phyloP scores from a whole-genome alignment of 1,284 basidiomycete species.

The Tranzscheliella williamsii region DNA sequence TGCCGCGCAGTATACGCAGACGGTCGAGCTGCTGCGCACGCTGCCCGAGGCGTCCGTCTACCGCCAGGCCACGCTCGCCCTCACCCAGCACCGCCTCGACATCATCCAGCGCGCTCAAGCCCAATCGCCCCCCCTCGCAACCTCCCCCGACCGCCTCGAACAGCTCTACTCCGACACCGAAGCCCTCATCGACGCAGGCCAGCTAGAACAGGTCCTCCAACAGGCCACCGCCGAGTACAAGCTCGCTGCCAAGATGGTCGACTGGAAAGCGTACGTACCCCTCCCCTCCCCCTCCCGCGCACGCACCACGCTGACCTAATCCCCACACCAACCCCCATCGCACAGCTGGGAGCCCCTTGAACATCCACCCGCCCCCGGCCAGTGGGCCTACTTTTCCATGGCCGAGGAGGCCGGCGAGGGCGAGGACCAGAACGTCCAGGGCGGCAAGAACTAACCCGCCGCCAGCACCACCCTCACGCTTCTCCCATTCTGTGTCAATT shows the following conservation, averaged over 20 bases:
- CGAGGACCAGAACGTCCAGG: conserved; percentile 29
- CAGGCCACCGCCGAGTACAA: conserved; percentile 81
- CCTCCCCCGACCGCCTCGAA: conserved; percentile 65
- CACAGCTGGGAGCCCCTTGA: conserved; percentile 82
- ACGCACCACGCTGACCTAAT: not conserved
- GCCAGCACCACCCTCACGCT: too few relatives aligned
- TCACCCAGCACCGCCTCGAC: conserved; percentile 79
- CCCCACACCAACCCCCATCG: too few relatives aligned
- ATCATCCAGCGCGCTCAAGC: conserved; percentile 65
- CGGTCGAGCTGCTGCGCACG: conserved; percentile 70
- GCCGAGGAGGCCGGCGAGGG: conserved; percentile 54
- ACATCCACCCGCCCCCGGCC: conserved; percentile 76
- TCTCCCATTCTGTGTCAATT: too few relatives aligned
- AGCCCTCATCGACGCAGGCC: conserved; percentile 58
- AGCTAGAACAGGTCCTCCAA: conserved; percentile 78
- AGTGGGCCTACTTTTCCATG: conserved; percentile 77
- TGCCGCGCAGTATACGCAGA: conserved; percentile 75
- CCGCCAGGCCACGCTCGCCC: conserved; percentile 83
- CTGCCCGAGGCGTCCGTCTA: conserved; percentile 84
- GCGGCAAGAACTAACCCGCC: too few relatives aligned
- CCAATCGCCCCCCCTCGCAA: conserved; percentile 65
- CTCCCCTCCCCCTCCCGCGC: conserved; percentile 7
- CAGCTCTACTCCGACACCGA: conserved; percentile 74
- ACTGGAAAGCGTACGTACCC: conserved; percentile 89
- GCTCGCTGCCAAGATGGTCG: conserved; percentile 79